A percentile compares a stretch with the other conserved stretches of the same genome.
These are phyloP conservation scores for Meredithiella fracta DNA, from an alignment of 2,329 filamentous ascomycete genomes.

Conservation along the genomic window DNA sequence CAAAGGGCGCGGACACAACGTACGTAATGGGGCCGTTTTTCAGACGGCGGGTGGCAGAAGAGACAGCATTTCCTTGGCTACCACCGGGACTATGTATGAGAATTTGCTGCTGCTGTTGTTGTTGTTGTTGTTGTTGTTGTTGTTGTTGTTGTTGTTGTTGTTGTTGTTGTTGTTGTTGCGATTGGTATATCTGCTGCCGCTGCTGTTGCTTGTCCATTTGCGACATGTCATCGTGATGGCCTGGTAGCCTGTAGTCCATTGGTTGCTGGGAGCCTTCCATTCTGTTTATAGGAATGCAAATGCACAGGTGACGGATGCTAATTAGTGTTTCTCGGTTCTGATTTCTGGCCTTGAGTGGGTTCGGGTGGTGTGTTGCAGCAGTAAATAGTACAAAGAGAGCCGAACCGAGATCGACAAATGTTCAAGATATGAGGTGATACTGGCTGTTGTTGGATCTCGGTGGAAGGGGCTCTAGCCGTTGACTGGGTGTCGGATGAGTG, in stretches of 20 bases:
- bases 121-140: not conserved
- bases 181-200: not conserved
- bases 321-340: not conserved
- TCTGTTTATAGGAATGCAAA: not conserved
- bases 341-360: not conserved
- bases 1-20: not conserved
- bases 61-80: not conserved
- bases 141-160: not conserved
- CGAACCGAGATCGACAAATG: not conserved
- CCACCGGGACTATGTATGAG: not conserved
- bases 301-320: not conserved
- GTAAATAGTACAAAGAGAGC: not conserved
- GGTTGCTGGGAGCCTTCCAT: not conserved
- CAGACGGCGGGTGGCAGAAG: constrained; percentile 8
- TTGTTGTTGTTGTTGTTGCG: constrained; percentile 1
- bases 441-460: too few species aligned
- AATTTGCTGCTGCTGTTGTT: not conserved
- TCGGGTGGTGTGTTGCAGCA: not conserved
- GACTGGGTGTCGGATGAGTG: too few species aligned
- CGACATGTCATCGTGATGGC: not conserved
- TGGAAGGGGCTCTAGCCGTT: too few species aligned
- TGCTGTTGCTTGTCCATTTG: not conserved
- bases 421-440: too few species aligned
- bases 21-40: constrained; percentile 15
- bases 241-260: not conserved